Evolutionary conservation across 768 basidiomycete genomes (phyloP).

Genomic region (Pisolithus sp.): DNA sequence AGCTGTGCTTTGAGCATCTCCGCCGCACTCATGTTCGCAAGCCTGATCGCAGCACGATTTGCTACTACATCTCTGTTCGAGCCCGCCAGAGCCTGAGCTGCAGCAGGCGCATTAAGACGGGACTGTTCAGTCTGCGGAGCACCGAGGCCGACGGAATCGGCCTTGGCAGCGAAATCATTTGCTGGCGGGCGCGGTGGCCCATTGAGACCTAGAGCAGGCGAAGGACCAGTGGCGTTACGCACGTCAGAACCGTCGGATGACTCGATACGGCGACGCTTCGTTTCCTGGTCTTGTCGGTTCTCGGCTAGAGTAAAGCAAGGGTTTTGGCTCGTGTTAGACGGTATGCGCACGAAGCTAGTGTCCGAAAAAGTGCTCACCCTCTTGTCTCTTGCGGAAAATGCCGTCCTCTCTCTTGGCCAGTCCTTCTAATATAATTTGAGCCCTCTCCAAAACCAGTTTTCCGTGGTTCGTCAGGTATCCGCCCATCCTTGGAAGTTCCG

Average conservation of each 20-base stretch:
- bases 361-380: slow-evolving; percentile 56
- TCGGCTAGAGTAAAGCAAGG: slow-evolving; percentile 54
- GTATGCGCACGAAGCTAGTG: neutral
- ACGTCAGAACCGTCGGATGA: slow-evolving; percentile 33
- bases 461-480: slow-evolving; percentile 96
- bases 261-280: slow-evolving; percentile 79
- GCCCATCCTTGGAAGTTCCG: slow-evolving; percentile 90
- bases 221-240: slow-evolving; percentile 25
- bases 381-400: slow-evolving; percentile 86
- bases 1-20: slow-evolving; percentile 90
- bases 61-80: slow-evolving; percentile 89
- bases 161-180: slow-evolving; percentile 67
- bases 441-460: slow-evolving; percentile 74
- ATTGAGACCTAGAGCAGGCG: slow-evolving; percentile 23
- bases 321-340: slow-evolving; percentile 5
- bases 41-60: slow-evolving; percentile 83
- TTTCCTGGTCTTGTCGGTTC: slow-evolving; percentile 87
- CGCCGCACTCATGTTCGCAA: slow-evolving; percentile 96
- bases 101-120: slow-evolving; percentile 48
- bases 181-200: slow-evolving; percentile 42
- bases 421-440: slow-evolving; percentile 92
- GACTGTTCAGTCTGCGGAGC: slow-evolving; percentile 56
- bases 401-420: slow-evolving; percentile 93
- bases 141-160: slow-evolving; percentile 73
- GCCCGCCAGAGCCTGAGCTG: slow-evolving; percentile 69